Base-by-base conservation (phyloP, 495 filamentous ascomycete species). In the Xanthoparmelia taractica region DNA sequence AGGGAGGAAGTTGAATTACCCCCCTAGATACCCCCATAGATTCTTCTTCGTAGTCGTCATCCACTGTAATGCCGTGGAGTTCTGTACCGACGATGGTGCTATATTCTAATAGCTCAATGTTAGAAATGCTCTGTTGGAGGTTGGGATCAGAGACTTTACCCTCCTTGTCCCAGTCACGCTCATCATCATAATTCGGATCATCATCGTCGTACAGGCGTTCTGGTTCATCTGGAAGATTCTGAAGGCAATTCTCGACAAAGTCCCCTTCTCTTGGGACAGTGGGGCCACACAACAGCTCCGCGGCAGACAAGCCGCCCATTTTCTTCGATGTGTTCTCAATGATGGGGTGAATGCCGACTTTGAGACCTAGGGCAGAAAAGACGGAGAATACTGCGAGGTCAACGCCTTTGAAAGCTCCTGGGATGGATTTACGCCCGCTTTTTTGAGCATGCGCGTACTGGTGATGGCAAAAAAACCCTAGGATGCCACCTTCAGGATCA, bases 381-480 rank as follows among this genome's bases (percentile, higher is more conserved):
- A 52, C 59, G 52, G 65, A 66, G 15, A 66, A 64, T 7, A 67
- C 36, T 17, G 63, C 64, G 17, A 63, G 34, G 52, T 74, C 72
- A 18, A 71, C 54, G 23, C 72, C 71, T 57, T 71, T 74, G 40
- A 71, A 60, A 4, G 63, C 58, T 18, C 57, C 58, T 17, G 72
- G 69, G 17, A 73, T 41, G 7, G 31, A 34, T 43, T 55, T 59
- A 27, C 58, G 59, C 23, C 43, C 47, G 18, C 31, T 37, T 20
- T 65, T 58, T 8, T 57, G 20, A 27, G 59, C 57, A 56, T 78
- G 71, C 12, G 74, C 69, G 66, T 78, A 77, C 0, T 67, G 64
- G 63, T 77, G 72, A 31, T 70, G 66, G 50, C 75, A 78, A 60
- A 67, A 71, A 62, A 76, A 67, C 2, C 73, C 76, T 0, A 78